phyloP scores from a whole-genome alignment of 768 basidiomycete species.

The Astraeus odoratus region DNA sequence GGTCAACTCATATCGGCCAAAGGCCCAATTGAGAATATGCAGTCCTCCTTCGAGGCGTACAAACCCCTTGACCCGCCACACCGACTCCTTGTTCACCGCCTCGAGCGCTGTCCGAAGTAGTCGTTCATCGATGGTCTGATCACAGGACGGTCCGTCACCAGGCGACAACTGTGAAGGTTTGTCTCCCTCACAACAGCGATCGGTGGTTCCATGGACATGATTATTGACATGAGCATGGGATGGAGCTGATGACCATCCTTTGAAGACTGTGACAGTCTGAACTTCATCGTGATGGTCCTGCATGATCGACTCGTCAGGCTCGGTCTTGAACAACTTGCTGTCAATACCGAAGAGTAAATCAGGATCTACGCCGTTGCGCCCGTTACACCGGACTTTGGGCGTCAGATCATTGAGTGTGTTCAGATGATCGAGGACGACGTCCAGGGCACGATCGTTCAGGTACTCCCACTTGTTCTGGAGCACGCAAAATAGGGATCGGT shows the following conservation, averaged over 20 bases:
- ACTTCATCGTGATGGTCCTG: constrained; percentile 74
- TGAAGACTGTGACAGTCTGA: constrained; percentile 64
- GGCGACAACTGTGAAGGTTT: not conserved
- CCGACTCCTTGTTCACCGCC: constrained; percentile 53
- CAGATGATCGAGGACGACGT: constrained; percentile 80
- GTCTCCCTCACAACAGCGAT: constrained; percentile 1
- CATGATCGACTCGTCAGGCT: not conserved
- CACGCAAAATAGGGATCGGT: no score
- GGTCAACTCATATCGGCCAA: constrained; percentile 73
- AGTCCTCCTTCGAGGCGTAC: constrained; percentile 41
- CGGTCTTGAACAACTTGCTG: constrained; percentile 60
- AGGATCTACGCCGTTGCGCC: constrained; percentile 63
- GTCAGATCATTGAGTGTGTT: constrained; percentile 86
- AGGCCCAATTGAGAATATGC: constrained; percentile 87
- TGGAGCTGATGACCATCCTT: constrained; percentile 26
- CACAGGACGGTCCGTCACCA: not conserved
- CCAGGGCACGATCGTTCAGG: constrained; percentile 69
- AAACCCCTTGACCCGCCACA: constrained; percentile 88
- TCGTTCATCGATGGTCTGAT: constrained; percentile 28
- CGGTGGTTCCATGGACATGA: constrained; percentile 12
- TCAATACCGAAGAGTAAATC: constrained; percentile 84
- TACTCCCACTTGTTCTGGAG: constrained; percentile 89
- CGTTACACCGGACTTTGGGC: constrained; percentile 70
- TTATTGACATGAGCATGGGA: constrained; percentile 12
- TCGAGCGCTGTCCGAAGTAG: constrained; percentile 42